phyloP scores from a whole-genome alignment of 2,329 filamentous ascomycete genomes.

The Arachnomyces sp. region DNA sequence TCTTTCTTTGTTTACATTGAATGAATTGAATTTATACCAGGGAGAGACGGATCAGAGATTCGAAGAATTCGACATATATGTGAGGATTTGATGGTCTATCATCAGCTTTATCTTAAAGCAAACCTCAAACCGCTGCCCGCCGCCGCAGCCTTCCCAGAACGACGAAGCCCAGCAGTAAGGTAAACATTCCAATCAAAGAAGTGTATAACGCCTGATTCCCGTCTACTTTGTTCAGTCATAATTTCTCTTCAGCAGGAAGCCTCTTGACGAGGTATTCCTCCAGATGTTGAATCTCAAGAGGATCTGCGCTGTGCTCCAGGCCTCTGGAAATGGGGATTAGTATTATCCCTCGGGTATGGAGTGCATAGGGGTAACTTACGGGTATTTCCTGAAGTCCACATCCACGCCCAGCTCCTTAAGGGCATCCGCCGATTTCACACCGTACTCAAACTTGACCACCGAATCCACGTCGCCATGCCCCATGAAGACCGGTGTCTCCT shows the following conservation, averaged over 20 bases:
- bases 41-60: too few relatives aligned
- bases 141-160: too few relatives aligned
- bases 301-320: conserved; percentile 67
- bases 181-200: too few relatives aligned
- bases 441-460: conserved; percentile 62
- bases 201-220: too few relatives aligned
- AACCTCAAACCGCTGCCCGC: too few relatives aligned
- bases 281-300: conserved; percentile 73
- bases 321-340: conserved; percentile 37
- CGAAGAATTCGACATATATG: too few relatives aligned
- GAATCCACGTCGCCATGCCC: conserved; percentile 74
- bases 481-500: conserved; percentile 77
- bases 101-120: too few relatives aligned
- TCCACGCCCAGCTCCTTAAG: conserved; percentile 63
- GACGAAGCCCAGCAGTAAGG: too few relatives aligned
- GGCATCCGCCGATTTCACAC: conserved; percentile 55
- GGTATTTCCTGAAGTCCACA: conserved; percentile 68
- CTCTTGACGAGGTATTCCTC: conserved; percentile 53
- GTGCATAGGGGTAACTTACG: conserved; percentile 40
- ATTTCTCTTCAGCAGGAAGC: conserved; percentile 38
- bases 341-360: not conserved
- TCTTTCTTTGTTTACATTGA: too few relatives aligned
- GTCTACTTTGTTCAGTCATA: too few relatives aligned
- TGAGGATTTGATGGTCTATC: too few relatives aligned
- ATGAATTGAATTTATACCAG: too few relatives aligned